These are phyloP conservation scores for Porogramme epimiltina DNA, from an alignment of 1,284 basidiomycete genomes.

Conservation along the genomic window DNA sequence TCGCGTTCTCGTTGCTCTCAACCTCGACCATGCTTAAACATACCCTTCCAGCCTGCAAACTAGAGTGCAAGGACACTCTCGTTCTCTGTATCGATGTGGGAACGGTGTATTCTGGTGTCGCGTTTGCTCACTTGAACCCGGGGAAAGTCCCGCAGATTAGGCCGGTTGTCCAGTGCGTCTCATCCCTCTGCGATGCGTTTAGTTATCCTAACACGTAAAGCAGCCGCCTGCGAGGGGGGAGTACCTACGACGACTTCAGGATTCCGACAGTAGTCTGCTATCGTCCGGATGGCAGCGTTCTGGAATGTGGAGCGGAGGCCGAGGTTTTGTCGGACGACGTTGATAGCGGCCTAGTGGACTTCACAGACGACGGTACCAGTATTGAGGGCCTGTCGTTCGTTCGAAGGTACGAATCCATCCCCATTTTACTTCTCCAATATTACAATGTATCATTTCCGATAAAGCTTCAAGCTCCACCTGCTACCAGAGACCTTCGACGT, in stretches of 20 bases:
- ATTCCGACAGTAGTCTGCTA: conserved; percentile 61
- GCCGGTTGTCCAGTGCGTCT: conserved; percentile 42
- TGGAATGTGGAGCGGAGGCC: conserved; percentile 56
- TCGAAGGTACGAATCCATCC: too few species aligned
- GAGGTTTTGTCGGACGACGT: conserved; percentile 33
- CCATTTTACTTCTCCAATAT: too few species aligned
- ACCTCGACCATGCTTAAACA: too few species aligned
- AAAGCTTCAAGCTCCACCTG: too few species aligned
- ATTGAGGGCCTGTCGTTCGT: too few species aligned
- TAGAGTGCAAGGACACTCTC: conserved; percentile 37
- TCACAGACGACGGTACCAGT: too few species aligned
- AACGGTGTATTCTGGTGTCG: conserved; percentile 53
- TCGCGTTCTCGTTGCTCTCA: too few species aligned
- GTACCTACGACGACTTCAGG: conserved; percentile 47
- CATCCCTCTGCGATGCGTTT: too few species aligned
- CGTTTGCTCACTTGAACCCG: conserved; percentile 47
- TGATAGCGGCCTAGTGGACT: too few species aligned
- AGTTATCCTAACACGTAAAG: too few species aligned
- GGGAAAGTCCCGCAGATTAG: conserved; percentile 48
- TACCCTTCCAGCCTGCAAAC: conserved; percentile 12
- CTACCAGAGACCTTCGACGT: too few species aligned
- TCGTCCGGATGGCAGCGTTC: conserved; percentile 42
- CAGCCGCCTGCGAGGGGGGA: conserved; percentile 45
- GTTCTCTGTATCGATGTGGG: conserved; percentile 54
- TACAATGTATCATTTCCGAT: too few species aligned